Percentiles rank a stretch among this genome's conserved stretches.
These are phyloP conservation scores for Clavariopsis aquatica DNA, from an alignment of 495 filamentous ascomycete genomes.

Conservation along the genomic window DNA sequence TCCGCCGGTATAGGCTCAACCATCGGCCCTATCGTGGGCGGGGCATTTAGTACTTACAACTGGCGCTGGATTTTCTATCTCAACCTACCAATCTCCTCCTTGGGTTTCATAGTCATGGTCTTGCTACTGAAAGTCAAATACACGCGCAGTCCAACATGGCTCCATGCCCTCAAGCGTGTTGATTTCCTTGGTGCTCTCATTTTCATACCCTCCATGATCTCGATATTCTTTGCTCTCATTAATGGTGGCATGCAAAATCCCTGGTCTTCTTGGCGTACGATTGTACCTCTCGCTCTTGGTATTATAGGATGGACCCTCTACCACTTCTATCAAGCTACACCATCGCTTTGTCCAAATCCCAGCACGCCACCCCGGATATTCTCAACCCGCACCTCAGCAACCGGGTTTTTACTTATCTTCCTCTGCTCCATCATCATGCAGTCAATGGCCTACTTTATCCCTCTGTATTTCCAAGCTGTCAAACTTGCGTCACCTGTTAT, in stretches of 20 bases:
- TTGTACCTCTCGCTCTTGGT: constrained; percentile 19
- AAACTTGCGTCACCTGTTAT: constrained; percentile 54
- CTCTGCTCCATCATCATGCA: constrained; percentile 55
- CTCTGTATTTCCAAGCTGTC: constrained; percentile 65
- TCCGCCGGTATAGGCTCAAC: constrained; percentile 23
- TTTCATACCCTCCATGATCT: constrained; percentile 11
- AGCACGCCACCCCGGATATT: constrained; percentile 49
- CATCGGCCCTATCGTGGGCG: constrained; percentile 30
- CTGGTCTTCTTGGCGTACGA: constrained; percentile 7
- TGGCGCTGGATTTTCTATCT: constrained; percentile 37
- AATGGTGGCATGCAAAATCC: constrained; percentile 13
- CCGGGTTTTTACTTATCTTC: constrained; percentile 51
- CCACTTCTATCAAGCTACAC: constrained; percentile 6
- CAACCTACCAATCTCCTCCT: constrained; percentile 25
- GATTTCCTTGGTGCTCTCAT: constrained; percentile 19
- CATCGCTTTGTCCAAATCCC: constrained; percentile 19
- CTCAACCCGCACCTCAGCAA: constrained; percentile 48
- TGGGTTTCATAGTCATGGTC: constrained; percentile 19
- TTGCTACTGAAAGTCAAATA: constrained; percentile 18
- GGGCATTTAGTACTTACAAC: constrained; percentile 21
- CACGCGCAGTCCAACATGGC: not conserved
- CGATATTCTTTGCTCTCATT: constrained; percentile 17
- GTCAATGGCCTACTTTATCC: constrained; percentile 60
- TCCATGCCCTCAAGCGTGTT: not conserved
- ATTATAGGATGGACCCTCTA: constrained; percentile 1